phyloP scores from a whole-genome alignment of 2,329 filamentous ascomycete genomes.

The Fusarium sp. region DNA sequence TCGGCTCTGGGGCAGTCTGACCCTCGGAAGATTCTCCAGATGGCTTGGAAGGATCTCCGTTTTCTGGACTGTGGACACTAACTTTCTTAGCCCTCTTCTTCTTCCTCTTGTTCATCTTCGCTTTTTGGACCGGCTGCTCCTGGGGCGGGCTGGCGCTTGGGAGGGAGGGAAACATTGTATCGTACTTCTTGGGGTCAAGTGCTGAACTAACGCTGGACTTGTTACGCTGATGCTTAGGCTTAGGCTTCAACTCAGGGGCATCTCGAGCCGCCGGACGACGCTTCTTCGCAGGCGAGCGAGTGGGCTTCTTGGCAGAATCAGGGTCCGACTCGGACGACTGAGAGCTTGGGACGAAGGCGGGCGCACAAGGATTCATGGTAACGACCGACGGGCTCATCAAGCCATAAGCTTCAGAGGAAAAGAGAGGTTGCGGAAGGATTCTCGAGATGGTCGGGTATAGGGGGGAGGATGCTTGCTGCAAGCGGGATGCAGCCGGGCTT shows the following conservation, averaged over 20 bases:
- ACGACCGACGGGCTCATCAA: not conserved
- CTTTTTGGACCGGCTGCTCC: not conserved
- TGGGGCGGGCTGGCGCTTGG: conserved; percentile 10
- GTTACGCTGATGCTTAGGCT: not conserved
- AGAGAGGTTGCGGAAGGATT: not conserved
- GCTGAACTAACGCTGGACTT: conserved; percentile 5
- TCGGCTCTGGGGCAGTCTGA: not conserved
- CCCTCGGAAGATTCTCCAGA: not conserved
- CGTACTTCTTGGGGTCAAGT: conserved; percentile 38
- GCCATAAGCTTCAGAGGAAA: not conserved
- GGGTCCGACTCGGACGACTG: conserved; percentile 9
- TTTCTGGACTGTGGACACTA: not conserved
- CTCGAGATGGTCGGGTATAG: not conserved
- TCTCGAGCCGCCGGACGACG: conserved; percentile 1
- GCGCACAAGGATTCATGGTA: conserved; percentile 48
- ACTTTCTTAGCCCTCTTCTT: conserved; percentile 1
- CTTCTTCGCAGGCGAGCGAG: conserved; percentile 9
- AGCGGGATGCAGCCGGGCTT: not conserved
- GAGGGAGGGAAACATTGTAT: conserved; percentile 42
- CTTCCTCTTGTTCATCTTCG: not conserved
- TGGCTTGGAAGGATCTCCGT: not conserved
- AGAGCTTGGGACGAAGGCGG: conserved; percentile 42
- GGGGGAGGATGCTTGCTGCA: not conserved
- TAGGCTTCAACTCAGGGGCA: not conserved
- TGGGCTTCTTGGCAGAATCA: conserved; percentile 1